Percentiles rank a stretch among this genome's conserved stretches.
These are phyloP conservation scores for Testicularia cyperi DNA, from an alignment of 1,284 basidiomycete genomes.

Conservation along the genomic window DNA sequence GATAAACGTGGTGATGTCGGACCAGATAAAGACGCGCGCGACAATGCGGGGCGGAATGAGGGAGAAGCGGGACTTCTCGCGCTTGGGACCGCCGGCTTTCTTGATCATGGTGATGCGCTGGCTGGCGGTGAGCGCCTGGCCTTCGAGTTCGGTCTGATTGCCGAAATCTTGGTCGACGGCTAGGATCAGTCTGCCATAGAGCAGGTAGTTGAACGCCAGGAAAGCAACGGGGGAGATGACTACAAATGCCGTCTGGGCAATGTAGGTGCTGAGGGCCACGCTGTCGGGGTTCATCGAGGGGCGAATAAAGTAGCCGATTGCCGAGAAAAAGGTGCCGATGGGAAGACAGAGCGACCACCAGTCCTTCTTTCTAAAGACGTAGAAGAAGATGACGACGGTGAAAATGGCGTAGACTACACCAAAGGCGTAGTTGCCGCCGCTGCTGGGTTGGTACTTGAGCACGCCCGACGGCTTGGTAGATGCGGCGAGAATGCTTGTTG, in stretches of 20 bases:
- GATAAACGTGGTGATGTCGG: conserved; percentile 51
- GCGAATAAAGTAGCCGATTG: conserved; percentile 30
- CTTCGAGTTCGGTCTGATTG: conserved; percentile 13
- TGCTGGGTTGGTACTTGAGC: conserved; percentile 34
- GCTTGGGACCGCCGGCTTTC: conserved; percentile 21
- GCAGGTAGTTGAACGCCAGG: conserved; percentile 50
- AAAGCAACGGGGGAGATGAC: conserved; percentile 43
- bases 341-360: conserved; percentile 44
- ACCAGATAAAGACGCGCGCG: conserved; percentile 48
- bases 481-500: not conserved
- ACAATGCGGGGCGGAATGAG: conserved; percentile 42
- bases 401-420: conserved; percentile 19
- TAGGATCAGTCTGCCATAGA: conserved; percentile 38
- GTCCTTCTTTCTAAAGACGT: conserved; percentile 20
- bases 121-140: conserved; percentile 7
- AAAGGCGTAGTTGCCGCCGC: conserved; percentile 29
- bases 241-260: conserved; percentile 35
- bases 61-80: conserved; percentile 24
- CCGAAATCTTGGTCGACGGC: conserved; percentile 29
- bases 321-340: conserved; percentile 30
- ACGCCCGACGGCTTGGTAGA: conserved; percentile 2
- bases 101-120: conserved; percentile 21
- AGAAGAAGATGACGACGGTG: conserved; percentile 10
- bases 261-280: conserved; percentile 23
- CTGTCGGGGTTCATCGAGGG: conserved; percentile 13